phyloP scores from a whole-genome alignment of 192 early-diverging fungal genomes.

The Umbelopsis vinacea region DNA sequence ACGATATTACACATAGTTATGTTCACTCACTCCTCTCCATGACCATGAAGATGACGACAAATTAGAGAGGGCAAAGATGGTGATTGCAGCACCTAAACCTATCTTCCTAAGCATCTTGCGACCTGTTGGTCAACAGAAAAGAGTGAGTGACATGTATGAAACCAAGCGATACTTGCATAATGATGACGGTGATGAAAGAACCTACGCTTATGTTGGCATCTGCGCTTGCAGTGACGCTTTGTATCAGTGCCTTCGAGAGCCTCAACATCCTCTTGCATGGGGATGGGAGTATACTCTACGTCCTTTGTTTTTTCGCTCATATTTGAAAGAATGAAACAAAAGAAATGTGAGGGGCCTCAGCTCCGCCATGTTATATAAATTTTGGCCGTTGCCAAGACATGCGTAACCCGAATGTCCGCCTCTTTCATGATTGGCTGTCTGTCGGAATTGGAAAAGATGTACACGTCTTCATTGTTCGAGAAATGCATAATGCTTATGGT shows the following conservation, averaged over 20 bases:
- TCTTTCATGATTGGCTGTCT: too few relatives aligned
- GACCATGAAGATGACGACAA: neutral
- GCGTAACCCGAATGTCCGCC: neutral
- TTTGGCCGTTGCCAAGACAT: slow-evolving; percentile 10
- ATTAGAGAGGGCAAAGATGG: neutral
- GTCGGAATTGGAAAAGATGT: slow-evolving; percentile 6
- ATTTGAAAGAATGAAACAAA: neutral
- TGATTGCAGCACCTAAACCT: slow-evolving; percentile 8
- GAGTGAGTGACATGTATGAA: neutral
- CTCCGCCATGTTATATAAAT: neutral
- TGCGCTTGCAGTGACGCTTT: neutral
- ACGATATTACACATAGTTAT: neutral
- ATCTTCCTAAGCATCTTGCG: neutral
- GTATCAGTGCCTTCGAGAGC: neutral
- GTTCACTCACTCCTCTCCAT: slow-evolving; percentile 3
- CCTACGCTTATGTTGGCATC: slow-evolving; percentile 16
- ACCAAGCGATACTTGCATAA: neutral
- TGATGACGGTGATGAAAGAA: neutral
- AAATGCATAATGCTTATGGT: too few relatives aligned
- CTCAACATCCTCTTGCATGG: slow-evolving; percentile 15
- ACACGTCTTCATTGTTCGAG: neutral
- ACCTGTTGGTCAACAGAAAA: slow-evolving; percentile 9
- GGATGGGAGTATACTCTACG: neutral
- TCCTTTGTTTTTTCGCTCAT: slow-evolving; percentile 3
- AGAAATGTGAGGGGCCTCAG: neutral